Evolutionary conservation across 148 eudicot genomes (phyloP).

Genomic region (Fagopyrum tataricum): DNA sequence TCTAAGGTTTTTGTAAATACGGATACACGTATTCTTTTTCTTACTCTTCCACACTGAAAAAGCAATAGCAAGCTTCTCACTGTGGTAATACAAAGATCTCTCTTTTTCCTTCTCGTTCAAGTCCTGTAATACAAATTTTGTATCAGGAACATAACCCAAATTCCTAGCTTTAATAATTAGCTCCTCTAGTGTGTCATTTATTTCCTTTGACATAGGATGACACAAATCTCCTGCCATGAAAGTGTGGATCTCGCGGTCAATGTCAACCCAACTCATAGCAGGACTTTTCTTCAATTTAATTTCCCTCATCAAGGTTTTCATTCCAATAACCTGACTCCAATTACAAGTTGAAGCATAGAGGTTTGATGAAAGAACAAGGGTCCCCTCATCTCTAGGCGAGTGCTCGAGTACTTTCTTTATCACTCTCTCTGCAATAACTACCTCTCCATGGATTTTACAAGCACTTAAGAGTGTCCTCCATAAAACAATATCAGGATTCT

Average conservation of each 20-base stretch:
- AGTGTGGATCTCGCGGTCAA: constrained; percentile 33
- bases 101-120: constrained; percentile 35
- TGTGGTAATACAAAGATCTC: constrained; percentile 33
- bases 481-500: constrained; percentile 29
- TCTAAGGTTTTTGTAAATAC: constrained; percentile 39
- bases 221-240: constrained; percentile 34
- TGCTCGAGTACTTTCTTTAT: constrained; percentile 22
- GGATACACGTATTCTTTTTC: constrained; percentile 20
- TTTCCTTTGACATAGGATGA: constrained; percentile 24
- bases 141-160: constrained; percentile 39
- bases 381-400: constrained; percentile 33
- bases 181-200: constrained; percentile 22
- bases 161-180: constrained; percentile 25
- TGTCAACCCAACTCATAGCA: constrained; percentile 41
- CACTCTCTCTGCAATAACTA: constrained; percentile 23
- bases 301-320: constrained; percentile 30
- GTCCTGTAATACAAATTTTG: constrained; percentile 28
- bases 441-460: constrained; percentile 34
- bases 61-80: constrained; percentile 39
- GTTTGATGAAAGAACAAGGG: constrained; percentile 31
- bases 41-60: constrained; percentile 29
- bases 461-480: constrained; percentile 39
- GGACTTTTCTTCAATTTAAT: constrained; percentile 28
- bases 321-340: constrained; percentile 30
- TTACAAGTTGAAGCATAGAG: constrained; percentile 35